Percentiles rank a stretch among this genome's conserved stretches.
phyloP scores from a whole-genome alignment of 2,329 filamentous ascomycete genomes.

The Penicillium sp. region DNA sequence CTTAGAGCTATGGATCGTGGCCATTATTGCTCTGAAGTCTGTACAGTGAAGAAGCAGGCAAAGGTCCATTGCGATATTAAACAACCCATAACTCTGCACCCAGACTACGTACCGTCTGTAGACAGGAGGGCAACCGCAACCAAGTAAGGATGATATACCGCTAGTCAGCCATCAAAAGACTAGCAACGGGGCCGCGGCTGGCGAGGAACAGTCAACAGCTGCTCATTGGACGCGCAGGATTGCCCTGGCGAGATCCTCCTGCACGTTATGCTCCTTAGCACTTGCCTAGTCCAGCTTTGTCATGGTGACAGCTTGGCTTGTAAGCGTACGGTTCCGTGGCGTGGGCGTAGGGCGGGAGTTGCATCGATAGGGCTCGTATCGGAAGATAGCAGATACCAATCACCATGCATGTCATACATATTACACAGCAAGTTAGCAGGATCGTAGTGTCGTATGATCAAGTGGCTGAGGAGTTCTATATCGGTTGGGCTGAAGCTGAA shows the following conservation, averaged over 20 bases:
- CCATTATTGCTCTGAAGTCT: no score
- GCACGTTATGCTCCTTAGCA: not conserved
- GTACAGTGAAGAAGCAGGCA: no score
- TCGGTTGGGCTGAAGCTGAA: not conserved
- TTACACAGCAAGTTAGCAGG: not conserved
- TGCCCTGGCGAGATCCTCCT: not conserved
- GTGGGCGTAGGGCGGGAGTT: not conserved
- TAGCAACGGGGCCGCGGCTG: no score
- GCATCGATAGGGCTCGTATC: not conserved
- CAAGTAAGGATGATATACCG: not conserved
- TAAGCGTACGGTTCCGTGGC: not conserved
- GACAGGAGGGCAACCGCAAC: not conserved
- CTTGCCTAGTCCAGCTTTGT: no score
- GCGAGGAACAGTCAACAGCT: not conserved
- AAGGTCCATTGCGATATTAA: no score
- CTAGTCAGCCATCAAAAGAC: not conserved
- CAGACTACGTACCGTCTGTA: no score
- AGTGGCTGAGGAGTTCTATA: no score
- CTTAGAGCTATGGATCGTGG: no score
- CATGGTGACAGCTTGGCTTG: not conserved
- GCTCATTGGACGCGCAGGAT: not conserved
- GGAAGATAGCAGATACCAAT: not conserved
- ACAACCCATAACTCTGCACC: no score
- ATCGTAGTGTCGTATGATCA: not conserved
- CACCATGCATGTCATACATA: not conserved